Evolutionary conservation across 139 green algal species (phyloP).

Genomic region (Micromonas pusilla): DNA sequence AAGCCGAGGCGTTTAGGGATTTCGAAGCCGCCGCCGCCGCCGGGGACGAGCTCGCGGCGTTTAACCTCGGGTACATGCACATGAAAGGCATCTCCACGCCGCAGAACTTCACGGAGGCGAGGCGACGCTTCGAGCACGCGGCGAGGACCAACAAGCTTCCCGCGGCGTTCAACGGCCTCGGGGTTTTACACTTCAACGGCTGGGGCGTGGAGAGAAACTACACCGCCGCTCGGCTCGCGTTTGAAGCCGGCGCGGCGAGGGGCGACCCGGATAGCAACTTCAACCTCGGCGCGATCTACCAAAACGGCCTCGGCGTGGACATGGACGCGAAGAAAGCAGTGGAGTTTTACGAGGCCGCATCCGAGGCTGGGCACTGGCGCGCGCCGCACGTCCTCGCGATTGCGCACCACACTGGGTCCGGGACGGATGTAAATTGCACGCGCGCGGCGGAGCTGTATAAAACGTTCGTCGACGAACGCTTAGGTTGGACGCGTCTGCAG

Average conservation of each 20-base stretch:
- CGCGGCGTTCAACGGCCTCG: constrained; percentile 41
- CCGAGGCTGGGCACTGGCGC: constrained; percentile 30
- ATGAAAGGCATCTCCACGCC: constrained; percentile 38
- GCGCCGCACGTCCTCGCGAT: constrained; percentile 15
- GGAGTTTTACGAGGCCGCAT: background rate
- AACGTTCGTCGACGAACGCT: constrained; percentile 21
- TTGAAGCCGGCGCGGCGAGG: constrained; percentile 29
- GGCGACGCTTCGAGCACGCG: constrained; percentile 36
- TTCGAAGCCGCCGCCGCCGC: constrained; percentile 41
- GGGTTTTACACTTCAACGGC: constrained; percentile 45
- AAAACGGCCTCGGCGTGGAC: background rate
- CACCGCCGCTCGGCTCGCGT: constrained; percentile 32
- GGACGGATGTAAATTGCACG: background rate
- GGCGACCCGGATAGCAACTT: constrained; percentile 21
- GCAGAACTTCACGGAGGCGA: constrained; percentile 37
- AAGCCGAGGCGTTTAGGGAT: constrained; percentile 31
- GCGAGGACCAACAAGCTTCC: constrained; percentile 8
- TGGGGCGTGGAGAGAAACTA: constrained; percentile 34
- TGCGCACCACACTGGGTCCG: background rate
- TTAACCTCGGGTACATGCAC: constrained; percentile 56
- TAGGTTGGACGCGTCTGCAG: background rate
- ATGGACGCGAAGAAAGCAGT: background rate
- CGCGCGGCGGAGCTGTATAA: background rate
- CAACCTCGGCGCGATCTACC: constrained; percentile 14
- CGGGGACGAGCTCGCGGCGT: constrained; percentile 41